Evolutionary conservation across 495 filamentous ascomycete species (phyloP), one percentile per base, ranked within the genome.

Genomic region (Aspergillus ellipticus): DNA sequence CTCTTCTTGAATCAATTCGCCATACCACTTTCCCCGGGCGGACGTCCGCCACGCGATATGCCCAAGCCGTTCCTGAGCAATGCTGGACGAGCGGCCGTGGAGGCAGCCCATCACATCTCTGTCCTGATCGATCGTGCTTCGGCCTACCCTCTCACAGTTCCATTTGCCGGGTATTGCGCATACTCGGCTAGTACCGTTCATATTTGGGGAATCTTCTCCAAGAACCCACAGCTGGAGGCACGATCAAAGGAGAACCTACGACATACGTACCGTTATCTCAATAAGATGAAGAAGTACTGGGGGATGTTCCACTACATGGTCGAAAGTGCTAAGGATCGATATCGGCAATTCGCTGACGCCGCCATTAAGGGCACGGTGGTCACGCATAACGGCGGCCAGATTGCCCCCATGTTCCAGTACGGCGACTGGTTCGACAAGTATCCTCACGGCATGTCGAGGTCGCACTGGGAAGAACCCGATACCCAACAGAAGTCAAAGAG

Each of bases 351-450:
- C 64, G 87, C 90, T 26, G 92, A 96, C 71, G 87, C 88, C 28
- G 82, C 86, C 22, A 72, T 74, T 51, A 72, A 70, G 49, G 74
- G 71, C 26, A 67, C 72, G 24, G 64, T 70, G 20, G 72, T 82
- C 48, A 78, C 73, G 52, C 78, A 82, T 49, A 71, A 84, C 37
- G 84, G 83, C 19, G 82, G 59, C 17, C 57, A 65, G 3, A 55
- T 71, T 10, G 73, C 81, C 1, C 72, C 75, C 11, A 89, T 96
- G 68, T 92, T 96, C 74, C 93, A 97, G 65, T 98, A 97, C 62
- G 92, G 92, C 33, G 94, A 98, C 70, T 98, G 94, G 94, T 97
- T 97, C 64, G 85, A 92, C 65, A 86, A 89, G 60, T 97, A 97
- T 72, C 94, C 94, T 1, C 90, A 94, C 62, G 94, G 94, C 10